These are phyloP conservation scores for Yamadazyma epiphylla DNA, from an alignment of 1,139 yeast genomes.

Conservation along the genomic window DNA sequence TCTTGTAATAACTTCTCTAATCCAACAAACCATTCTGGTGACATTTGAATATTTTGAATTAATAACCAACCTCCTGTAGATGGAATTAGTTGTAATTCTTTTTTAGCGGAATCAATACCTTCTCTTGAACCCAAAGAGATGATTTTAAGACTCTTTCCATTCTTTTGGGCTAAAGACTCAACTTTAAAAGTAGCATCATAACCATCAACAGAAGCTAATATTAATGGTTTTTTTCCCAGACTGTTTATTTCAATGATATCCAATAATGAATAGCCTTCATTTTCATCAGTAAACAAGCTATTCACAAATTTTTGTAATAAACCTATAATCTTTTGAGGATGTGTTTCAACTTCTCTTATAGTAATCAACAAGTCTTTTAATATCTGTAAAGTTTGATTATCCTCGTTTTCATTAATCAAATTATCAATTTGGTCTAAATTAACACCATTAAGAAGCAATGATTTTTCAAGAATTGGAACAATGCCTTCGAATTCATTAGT, in stretches of 20 bases:
- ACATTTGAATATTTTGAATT: slow-evolving; percentile 75
- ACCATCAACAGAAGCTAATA: slow-evolving; percentile 60
- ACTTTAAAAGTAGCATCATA: slow-evolving; percentile 64
- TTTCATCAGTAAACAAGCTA: slow-evolving; percentile 15
- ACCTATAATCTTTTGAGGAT: slow-evolving; percentile 13
- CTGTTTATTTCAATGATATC: too few relatives aligned
- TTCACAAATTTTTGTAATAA: slow-evolving; percentile 14
- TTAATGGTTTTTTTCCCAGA: slow-evolving; percentile 28
- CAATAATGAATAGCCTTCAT: too few relatives aligned
- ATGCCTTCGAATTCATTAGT: slow-evolving; percentile 2
- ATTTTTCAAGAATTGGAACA: slow-evolving; percentile 1
- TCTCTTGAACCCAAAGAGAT: slow-evolving; percentile 80
- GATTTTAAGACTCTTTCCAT: slow-evolving; percentile 25
- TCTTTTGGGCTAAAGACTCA: slow-evolving; percentile 35
- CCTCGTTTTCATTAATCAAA: slow-evolving; percentile 10
- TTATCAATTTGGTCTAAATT: slow-evolving; percentile 2
- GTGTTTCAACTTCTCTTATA: not conserved
- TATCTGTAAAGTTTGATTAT: slow-evolving; percentile 16
- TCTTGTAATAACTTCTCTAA: slow-evolving; percentile 45
- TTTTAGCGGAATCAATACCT: slow-evolving; percentile 54
- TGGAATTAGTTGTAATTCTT: slow-evolving; percentile 44
- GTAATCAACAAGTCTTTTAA: slow-evolving; percentile 12
- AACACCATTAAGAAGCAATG: slow-evolving; percentile 8
- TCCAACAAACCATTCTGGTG: slow-evolving; percentile 57
- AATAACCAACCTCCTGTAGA: slow-evolving; percentile 62